Conservation (phyloP, 176 grass and related monocot genomes). For the Musa beccarii region DNA sequence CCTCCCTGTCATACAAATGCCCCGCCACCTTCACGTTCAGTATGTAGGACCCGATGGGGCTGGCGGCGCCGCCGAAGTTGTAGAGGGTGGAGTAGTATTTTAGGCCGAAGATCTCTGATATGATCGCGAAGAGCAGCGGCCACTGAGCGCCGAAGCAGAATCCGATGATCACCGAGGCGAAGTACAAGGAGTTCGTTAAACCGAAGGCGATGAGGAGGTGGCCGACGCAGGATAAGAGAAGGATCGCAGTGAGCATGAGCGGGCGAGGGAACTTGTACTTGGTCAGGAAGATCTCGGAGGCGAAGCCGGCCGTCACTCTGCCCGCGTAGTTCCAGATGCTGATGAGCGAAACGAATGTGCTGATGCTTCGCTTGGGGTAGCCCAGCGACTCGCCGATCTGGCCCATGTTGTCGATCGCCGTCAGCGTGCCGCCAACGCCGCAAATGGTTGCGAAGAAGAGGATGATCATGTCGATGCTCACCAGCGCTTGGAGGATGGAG, state of each 20-base stretch:
- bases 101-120: constrained; percentile 73
- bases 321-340: constrained; percentile 89
- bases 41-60: constrained; percentile 57
- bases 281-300: constrained; percentile 36
- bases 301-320: constrained; percentile 47
- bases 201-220: constrained; percentile 80
- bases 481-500: constrained; percentile 53
- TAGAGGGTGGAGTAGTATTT: constrained; percentile 87
- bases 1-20: constrained; percentile 49
- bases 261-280: constrained; percentile 56
- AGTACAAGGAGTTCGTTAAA: constrained; percentile 40
- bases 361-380: constrained; percentile 46
- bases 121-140: constrained; percentile 73
- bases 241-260: constrained; percentile 43
- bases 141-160: constrained; percentile 80
- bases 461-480: constrained; percentile 65
- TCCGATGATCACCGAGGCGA: constrained; percentile 38
- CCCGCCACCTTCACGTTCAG: constrained; percentile 59
- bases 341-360: constrained; percentile 70
- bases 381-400: constrained; percentile 61
- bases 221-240: constrained; percentile 51
- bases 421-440: constrained; percentile 63
- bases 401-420: constrained; percentile 76
- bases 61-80: constrained; percentile 60
- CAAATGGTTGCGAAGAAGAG: constrained; percentile 63